These are phyloP conservation scores for Pittosporum tobira DNA, from an alignment of 129 eudicot species.

Conservation along the genomic window DNA sequence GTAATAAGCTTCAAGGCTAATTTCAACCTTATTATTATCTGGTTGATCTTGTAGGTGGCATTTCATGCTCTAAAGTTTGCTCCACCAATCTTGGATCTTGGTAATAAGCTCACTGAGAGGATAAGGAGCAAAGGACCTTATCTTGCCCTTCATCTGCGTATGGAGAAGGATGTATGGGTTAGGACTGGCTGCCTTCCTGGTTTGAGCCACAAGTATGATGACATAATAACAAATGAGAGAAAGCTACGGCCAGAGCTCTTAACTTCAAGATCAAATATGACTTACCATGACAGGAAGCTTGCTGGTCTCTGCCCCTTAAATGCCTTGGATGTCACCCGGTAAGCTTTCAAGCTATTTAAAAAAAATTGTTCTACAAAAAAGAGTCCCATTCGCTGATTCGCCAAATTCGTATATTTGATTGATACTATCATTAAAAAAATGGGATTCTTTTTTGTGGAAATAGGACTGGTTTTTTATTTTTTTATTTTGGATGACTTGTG, in stretches of 20 bases:
- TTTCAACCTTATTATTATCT: neutral
- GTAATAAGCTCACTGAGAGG: conserved; percentile 68
- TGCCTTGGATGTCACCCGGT: conserved; percentile 80
- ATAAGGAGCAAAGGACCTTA: conserved; percentile 89
- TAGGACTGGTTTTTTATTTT: neutral
- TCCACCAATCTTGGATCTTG: conserved; percentile 70
- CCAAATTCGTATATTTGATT: no score
- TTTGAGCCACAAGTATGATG: conserved; percentile 52
- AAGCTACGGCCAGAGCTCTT: conserved; percentile 68
- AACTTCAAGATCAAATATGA: conserved; percentile 90
- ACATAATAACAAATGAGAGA: conserved; percentile 63
- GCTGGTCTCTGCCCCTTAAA: conserved; percentile 92
- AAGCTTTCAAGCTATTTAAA: conserved; percentile 12
- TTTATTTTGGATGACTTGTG: neutral
- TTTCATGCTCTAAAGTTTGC: conserved; percentile 83
- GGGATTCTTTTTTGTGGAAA: no score
- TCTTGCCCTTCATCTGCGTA: conserved; percentile 88
- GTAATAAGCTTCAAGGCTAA: neutral
- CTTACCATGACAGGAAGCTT: conserved; percentile 82
- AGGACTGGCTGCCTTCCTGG: conserved; percentile 99
- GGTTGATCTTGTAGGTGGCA: conserved; percentile 50
- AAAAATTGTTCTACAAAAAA: no score
- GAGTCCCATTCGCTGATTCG: no score
- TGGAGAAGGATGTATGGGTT: conserved; percentile 99
- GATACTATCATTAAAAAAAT: no score